These are phyloP conservation scores for Suillus placidus DNA, from an alignment of 768 basidiomycete genomes.

Conservation along the genomic window DNA sequence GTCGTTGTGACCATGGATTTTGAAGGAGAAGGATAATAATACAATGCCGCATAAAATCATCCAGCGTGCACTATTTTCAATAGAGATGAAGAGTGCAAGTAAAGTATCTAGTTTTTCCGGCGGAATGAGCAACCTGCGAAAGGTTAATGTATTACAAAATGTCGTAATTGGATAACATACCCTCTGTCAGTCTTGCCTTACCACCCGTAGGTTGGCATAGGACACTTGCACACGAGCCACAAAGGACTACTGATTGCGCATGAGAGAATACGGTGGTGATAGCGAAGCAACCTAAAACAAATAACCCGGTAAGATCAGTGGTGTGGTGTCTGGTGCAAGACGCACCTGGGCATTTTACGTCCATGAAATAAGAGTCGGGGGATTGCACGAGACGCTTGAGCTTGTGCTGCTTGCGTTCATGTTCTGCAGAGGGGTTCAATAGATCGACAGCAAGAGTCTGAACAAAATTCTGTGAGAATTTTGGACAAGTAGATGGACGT, in stretches of 20 bases:
- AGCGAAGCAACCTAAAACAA: slow-evolving; percentile 81
- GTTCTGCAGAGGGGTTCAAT: slow-evolving; percentile 89
- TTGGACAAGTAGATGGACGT: background rate
- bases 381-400: slow-evolving; percentile 99
- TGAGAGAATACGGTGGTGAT: slow-evolving; percentile 99
- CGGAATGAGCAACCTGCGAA: slow-evolving; percentile 92
- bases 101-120: slow-evolving; percentile 74
- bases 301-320: slow-evolving; percentile 4
- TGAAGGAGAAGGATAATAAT: background rate
- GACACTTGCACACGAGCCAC: slow-evolving; percentile 89
- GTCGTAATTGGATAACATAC: slow-evolving; percentile 48
- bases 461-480: background rate
- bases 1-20: background rate
- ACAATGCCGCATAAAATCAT: background rate
- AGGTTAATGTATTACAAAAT: slow-evolving; percentile 14
- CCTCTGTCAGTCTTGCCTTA: slow-evolving; percentile 96
- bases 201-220: slow-evolving; percentile 99
- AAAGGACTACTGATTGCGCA: slow-evolving; percentile 96
- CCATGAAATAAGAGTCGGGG: slow-evolving; percentile 99
- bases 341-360: slow-evolving; percentile 97
- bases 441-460: slow-evolving; percentile 97
- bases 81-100: background rate
- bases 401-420: slow-evolving; percentile 92
- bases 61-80: background rate
- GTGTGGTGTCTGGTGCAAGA: slow-evolving; percentile 9